Conservation (phyloP, 495 filamentous ascomycete genomes). For the Penicillium arizonense region DNA sequence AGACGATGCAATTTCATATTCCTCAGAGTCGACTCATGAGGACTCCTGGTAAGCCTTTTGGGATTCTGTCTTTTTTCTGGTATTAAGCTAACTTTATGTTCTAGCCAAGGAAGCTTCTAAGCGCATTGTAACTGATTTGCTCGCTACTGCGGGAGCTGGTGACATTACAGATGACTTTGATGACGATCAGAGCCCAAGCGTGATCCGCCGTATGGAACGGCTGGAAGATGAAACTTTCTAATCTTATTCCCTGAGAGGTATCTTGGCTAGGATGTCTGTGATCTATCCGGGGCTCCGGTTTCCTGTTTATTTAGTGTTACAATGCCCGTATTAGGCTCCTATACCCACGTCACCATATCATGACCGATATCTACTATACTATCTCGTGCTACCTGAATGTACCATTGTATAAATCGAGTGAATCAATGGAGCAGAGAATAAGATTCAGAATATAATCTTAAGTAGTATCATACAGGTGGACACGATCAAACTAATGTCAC, state of each 20-base stretch:
- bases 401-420: too few relatives aligned
- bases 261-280: not conserved
- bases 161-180: conserved; percentile 44
- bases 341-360: not conserved
- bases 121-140: conserved; percentile 86
- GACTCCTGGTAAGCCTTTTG: conserved; percentile 70
- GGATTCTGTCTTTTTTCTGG: not conserved
- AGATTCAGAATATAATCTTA: not conserved
- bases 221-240: conserved; percentile 74
- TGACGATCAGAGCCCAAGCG: conserved; percentile 69
- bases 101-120: conserved; percentile 85
- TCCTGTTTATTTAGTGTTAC: not conserved
- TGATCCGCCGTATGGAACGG: conserved; percentile 64
- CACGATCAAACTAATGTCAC: not conserved
- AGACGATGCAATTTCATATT: conserved; percentile 95
- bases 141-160: conserved; percentile 68
- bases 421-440: conserved; percentile 10
- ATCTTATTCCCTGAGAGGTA: not conserved
- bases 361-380: too few relatives aligned
- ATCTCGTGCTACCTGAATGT: too few relatives aligned
- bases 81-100: not conserved
- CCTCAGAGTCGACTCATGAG: conserved; percentile 84
- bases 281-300: not conserved
- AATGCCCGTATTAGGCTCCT: not conserved
- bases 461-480: conserved; percentile 7